phyloP scores from a whole-genome alignment of 306 rosid genomes.

The cucumber (Cucumis sativus) region Cucumber_9930_V3 NC_026661.2:18405001-18405500 shows the following conservation, averaged over 20 bases:
- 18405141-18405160: background rate
- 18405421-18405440: constrained; percentile 19
- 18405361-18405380: background rate
- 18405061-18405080: background rate
- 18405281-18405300: background rate
- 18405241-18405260: background rate
- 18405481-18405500: constrained; percentile 24
- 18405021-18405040: background rate
- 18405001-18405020: background rate
- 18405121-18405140: background rate
- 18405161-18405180: background rate
- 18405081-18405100: background rate
- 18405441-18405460: constrained; percentile 4
- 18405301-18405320: constrained; percentile 1
- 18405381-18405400: constrained; percentile 5
- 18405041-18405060: background rate
- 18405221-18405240: background rate
- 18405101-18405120: background rate
- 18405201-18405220: background rate
- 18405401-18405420: constrained; percentile 21
- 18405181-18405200: background rate
- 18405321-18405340: background rate
- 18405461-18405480: constrained; percentile 11
- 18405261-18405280: background rate
- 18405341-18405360: background rate